Percentiles rank a stretch among this genome's conserved stretches.
Conservation (phyloP, 768 basidiomycete species). For the Kondoa subrosea region DNA sequence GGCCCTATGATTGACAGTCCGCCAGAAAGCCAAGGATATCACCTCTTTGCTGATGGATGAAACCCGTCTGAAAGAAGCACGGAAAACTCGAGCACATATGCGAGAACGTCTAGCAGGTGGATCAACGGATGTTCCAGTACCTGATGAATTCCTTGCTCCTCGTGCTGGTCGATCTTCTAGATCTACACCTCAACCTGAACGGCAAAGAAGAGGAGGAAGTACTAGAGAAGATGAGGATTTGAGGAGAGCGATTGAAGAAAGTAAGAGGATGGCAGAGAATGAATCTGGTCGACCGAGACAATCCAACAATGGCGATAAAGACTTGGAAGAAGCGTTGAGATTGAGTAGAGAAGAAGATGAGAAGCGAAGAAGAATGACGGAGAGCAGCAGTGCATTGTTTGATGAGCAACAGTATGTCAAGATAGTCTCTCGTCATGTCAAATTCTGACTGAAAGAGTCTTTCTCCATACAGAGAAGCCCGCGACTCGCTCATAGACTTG, state of each 20-base stretch:
- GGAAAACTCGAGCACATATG: conserved; percentile 71
- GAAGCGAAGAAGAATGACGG: conserved; percentile 49
- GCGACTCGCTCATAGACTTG: conserved; percentile 22
- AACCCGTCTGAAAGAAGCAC: conserved; percentile 62
- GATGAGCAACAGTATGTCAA: conserved; percentile 56
- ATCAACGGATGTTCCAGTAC: conserved; percentile 35
- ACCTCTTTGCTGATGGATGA: conserved; percentile 82
- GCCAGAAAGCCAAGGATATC: conserved; percentile 95
- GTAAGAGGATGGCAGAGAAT: conserved; percentile 60
- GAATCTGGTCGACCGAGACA: conserved; percentile 36
- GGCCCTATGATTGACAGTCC: conserved; percentile 36
- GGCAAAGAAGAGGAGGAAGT: conserved; percentile 30
- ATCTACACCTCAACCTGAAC: conserved; percentile 20
- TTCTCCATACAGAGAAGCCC: background rate
- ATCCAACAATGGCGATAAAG: conserved; percentile 55
- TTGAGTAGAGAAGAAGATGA: conserved; percentile 83
- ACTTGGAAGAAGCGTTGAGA: conserved; percentile 61
- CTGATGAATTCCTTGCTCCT: conserved; percentile 28
- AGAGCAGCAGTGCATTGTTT: conserved; percentile 65
- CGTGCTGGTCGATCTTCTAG: conserved; percentile 9
- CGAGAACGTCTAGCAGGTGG: conserved; percentile 80
- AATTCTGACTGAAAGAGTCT: background rate
- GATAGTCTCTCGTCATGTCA: too few species aligned
- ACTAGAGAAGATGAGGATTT: conserved; percentile 34
- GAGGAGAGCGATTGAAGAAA: conserved; percentile 37